Evolutionary conservation across 1,284 basidiomycete species (phyloP).

Genomic region (Cryptococcus jaspeensis): DNA sequence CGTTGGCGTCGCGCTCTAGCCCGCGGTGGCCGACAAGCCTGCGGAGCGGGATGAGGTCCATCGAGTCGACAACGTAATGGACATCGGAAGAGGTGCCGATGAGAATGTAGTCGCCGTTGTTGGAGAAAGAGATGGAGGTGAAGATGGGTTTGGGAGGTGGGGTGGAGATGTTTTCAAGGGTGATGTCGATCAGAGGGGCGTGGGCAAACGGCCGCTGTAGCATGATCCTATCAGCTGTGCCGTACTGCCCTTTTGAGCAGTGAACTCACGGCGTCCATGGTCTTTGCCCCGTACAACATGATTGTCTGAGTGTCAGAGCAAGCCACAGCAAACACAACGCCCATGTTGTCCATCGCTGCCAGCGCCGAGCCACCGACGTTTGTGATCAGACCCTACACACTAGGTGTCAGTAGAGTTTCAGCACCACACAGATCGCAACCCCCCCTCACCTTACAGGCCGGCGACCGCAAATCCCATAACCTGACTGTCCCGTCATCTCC

Average conservation of each 20-base stretch:
- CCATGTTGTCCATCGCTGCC: conserved; percentile 85
- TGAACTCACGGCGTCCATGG: conserved; percentile 70
- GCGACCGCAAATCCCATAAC: conserved; percentile 87
- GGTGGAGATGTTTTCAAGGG: conserved; percentile 67
- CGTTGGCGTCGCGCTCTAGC: conserved; percentile 65
- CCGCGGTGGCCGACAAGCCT: conserved; percentile 80
- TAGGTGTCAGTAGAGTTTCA: neutral
- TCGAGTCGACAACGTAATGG: conserved; percentile 90
- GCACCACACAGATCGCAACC: conserved; percentile 47
- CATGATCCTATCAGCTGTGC: neutral
- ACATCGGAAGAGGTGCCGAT: conserved; percentile 88
- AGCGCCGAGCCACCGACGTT: conserved; percentile 66
- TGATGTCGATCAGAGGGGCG: conserved; percentile 74
- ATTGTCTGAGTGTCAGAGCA: conserved; percentile 78
- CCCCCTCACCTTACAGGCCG: conserved; percentile 61
- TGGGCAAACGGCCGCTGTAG: conserved; percentile 71
- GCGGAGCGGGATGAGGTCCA: conserved; percentile 74
- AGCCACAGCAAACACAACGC: conserved; percentile 88
- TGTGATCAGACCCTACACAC: conserved; percentile 51
- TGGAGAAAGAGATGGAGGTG: conserved; percentile 87
- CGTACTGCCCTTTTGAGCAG: neutral
- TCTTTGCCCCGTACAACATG: conserved; percentile 80
- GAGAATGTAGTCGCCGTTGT: conserved; percentile 83
- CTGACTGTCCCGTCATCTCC: conserved; percentile 93
- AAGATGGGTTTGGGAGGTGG: conserved; percentile 86